Conservation (phyloP, 805 yeast genomes). For the Tetrapisispora taiwanensis region DNA sequence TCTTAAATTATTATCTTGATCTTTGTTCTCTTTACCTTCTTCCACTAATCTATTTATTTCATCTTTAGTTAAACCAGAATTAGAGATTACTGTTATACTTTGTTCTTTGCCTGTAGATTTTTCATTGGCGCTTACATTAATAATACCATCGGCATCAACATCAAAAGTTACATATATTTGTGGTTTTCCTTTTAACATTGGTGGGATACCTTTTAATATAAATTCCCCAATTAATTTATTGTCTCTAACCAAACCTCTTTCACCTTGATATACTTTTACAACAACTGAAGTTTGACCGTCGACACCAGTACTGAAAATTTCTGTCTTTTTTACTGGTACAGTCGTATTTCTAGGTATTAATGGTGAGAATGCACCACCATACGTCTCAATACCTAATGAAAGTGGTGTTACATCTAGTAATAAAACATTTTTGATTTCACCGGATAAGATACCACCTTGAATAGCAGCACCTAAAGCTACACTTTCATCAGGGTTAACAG, state of each 20-base stretch:
- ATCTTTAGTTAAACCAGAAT: constrained; percentile 57
- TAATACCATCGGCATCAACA: constrained; percentile 74
- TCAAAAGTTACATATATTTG: constrained; percentile 70
- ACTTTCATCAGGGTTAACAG: constrained; percentile 87
- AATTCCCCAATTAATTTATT: constrained; percentile 71
- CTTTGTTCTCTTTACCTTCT: constrained; percentile 56
- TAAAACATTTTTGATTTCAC: constrained; percentile 70
- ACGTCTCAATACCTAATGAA: constrained; percentile 75
- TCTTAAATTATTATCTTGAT: constrained; percentile 47
- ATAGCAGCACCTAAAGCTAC: constrained; percentile 86
- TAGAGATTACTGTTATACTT: constrained; percentile 62
- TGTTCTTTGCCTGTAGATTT: constrained; percentile 60
- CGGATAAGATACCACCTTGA: constrained; percentile 79
- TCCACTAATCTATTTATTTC: constrained; percentile 55
- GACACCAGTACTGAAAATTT: constrained; percentile 69
- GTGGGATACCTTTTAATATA: constrained; percentile 60
- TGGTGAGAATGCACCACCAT: constrained; percentile 76
- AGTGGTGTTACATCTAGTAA: constrained; percentile 75
- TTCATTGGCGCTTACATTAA: constrained; percentile 74
- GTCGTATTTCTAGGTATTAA: constrained; percentile 69
- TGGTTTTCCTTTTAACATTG: constrained; percentile 70
- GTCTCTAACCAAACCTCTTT: constrained; percentile 66
- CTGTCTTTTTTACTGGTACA: constrained; percentile 67
- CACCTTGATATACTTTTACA: constrained; percentile 73
- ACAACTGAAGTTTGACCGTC: constrained; percentile 81